phyloP scores from a whole-genome alignment of 371 early-diverging fungal species.

The Thermomucor indicae-seudaticae region DNA sequence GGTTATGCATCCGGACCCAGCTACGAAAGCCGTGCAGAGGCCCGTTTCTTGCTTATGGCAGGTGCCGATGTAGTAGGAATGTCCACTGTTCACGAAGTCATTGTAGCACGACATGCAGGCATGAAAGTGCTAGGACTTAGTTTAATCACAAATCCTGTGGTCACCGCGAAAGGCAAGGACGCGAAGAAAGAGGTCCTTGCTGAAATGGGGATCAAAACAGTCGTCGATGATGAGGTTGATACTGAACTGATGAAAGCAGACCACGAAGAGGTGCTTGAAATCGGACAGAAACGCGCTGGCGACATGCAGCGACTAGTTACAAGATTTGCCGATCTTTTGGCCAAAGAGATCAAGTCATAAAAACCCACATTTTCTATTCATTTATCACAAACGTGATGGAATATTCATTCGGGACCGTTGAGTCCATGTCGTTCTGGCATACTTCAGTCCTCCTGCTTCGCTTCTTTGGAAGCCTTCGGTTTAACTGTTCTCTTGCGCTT shows the following conservation, averaged over 20 bases:
- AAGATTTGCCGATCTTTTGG: constrained; percentile 56
- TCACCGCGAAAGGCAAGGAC: constrained; percentile 59
- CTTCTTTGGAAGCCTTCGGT: too few species aligned
- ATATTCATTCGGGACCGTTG: too few species aligned
- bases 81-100: constrained; percentile 95
- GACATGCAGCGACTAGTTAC: constrained; percentile 75
- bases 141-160: constrained; percentile 85
- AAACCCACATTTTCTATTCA: too few species aligned
- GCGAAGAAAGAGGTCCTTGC: constrained; percentile 56
- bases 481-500: constrained; percentile 22
- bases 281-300: constrained; percentile 63
- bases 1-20: constrained; percentile 85
- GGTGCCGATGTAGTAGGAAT: constrained; percentile 94
- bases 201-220: constrained; percentile 35
- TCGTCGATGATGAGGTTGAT: constrained; percentile 36
- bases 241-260: constrained; percentile 64
- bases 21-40: constrained; percentile 90
- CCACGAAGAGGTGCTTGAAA: constrained; percentile 88
- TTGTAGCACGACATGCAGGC: constrained; percentile 90
- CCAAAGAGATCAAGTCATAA: constrained; percentile 3
- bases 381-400: too few species aligned
- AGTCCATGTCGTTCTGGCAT: too few species aligned
- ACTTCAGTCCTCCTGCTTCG: too few species aligned
- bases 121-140: constrained; percentile 82
- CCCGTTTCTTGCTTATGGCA: constrained; percentile 64